Conservation (phyloP, 768 basidiomycete species). For the Suillus sp. region DNA sequence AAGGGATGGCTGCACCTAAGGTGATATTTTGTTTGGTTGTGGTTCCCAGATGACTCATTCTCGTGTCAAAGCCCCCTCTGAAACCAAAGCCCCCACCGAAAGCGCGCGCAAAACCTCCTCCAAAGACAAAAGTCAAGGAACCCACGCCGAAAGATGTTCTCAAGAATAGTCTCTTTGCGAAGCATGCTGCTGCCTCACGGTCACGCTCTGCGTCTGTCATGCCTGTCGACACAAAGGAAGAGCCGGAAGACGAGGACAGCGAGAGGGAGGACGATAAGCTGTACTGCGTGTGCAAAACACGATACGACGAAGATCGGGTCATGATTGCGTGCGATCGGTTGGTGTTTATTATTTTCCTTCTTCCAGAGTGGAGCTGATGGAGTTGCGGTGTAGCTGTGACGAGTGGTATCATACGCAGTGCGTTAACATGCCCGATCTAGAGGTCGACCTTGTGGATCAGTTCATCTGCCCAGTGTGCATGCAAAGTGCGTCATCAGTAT, state of each 20-base stretch:
- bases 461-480: slow-evolving; percentile 87
- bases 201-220: slow-evolving; percentile 75
- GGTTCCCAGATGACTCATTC: background rate
- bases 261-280: slow-evolving; percentile 55
- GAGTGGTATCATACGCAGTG: slow-evolving; percentile 94
- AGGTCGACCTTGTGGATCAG: slow-evolving; percentile 88
- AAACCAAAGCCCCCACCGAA: slow-evolving; percentile 36
- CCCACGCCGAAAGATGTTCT: slow-evolving; percentile 13
- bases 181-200: slow-evolving; percentile 37
- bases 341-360: slow-evolving; percentile 26
- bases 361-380: background rate
- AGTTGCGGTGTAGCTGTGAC: slow-evolving; percentile 65
- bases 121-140: slow-evolving; percentile 32
- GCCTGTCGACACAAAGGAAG: slow-evolving; percentile 52
- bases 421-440: slow-evolving; percentile 76
- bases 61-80: slow-evolving; percentile 21
- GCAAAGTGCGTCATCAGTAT: slow-evolving; percentile 53
- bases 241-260: slow-evolving; percentile 49
- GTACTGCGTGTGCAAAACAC: slow-evolving; percentile 87
- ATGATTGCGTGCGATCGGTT: slow-evolving; percentile 96
- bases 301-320: slow-evolving; percentile 81
- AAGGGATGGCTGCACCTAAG: slow-evolving; percentile 29
- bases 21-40: slow-evolving; percentile 16
- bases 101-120: slow-evolving; percentile 32
- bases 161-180: slow-evolving; percentile 24